These are phyloP conservation scores for Hypoxylon sp. DNA, from an alignment of 2,329 filamentous ascomycete species.

Conservation along the genomic window DNA sequence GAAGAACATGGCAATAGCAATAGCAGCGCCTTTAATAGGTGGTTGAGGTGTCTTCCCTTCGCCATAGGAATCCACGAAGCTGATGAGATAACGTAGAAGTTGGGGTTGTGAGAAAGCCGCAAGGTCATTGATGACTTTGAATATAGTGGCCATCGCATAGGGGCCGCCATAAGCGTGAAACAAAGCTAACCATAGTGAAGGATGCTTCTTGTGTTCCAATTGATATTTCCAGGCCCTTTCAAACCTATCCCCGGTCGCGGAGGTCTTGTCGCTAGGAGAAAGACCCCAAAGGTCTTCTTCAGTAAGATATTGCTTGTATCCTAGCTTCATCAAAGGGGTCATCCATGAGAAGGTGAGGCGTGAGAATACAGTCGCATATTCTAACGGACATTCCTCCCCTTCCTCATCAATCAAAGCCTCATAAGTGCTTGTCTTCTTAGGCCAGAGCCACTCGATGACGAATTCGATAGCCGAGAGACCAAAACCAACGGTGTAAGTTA, in stretches of 20 bases:
- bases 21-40: constrained; percentile 85
- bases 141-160: constrained; percentile 84
- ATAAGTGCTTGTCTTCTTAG: constrained; percentile 79
- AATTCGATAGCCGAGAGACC: constrained; percentile 81
- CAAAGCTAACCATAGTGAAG: constrained; percentile 89
- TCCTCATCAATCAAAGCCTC: constrained; percentile 70
- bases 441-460: constrained; percentile 85
- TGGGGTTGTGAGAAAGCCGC: constrained; percentile 94
- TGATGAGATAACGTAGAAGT: constrained; percentile 85
- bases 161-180: constrained; percentile 88
- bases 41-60: constrained; percentile 76
- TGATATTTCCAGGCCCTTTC: constrained; percentile 83
- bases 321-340: constrained; percentile 97
- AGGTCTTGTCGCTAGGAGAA: constrained; percentile 83
- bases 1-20: constrained; percentile 92
- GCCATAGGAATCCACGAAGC: constrained; percentile 84
- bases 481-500: constrained; percentile 80
- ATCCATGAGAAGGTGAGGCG: constrained; percentile 97
- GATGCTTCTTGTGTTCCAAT: constrained; percentile 75
- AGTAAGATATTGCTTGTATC: constrained; percentile 91
- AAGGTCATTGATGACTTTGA: constrained; percentile 90
- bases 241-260: constrained; percentile 78
- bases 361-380: constrained; percentile 95
- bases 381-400: constrained; percentile 76
- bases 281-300: constrained; percentile 97